These are phyloP conservation scores for Mollisia scopiformis DNA, from an alignment of 2,329 filamentous ascomycete genomes.

Conservation along the genomic window DNA sequence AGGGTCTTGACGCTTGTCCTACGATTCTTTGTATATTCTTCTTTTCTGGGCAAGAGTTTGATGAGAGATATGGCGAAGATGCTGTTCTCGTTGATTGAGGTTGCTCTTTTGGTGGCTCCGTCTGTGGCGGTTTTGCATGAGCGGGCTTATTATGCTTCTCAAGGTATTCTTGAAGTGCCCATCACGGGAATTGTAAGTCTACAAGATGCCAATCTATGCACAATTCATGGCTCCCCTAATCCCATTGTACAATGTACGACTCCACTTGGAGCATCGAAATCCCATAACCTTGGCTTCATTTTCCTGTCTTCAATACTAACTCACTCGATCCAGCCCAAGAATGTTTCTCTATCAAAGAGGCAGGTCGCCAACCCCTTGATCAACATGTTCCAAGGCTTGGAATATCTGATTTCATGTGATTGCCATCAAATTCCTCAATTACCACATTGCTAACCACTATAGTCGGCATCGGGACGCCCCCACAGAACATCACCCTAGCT, in stretches of 20 bases:
- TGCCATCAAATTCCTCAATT: background rate
- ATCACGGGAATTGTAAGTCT: background rate
- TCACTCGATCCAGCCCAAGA: background rate
- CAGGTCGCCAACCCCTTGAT: background rate
- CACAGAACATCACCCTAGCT: slow-evolving; percentile 6
- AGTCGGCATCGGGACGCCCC: slow-evolving; percentile 12
- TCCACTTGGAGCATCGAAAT: too few species aligned
- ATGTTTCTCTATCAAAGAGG: background rate
- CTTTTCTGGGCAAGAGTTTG: background rate
- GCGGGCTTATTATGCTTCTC: background rate
- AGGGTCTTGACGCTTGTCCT: background rate
- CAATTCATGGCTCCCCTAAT: too few species aligned
- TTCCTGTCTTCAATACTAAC: background rate
- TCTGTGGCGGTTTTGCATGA: background rate
- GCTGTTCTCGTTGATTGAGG: background rate
- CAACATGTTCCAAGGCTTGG: background rate
- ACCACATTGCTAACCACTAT: background rate
- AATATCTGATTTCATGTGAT: slow-evolving; percentile 9
- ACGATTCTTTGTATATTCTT: background rate
- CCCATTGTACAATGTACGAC: too few species aligned
- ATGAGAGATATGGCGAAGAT: background rate
- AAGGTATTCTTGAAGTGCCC: background rate
- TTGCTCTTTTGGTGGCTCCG: background rate
- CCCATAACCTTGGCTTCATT: too few species aligned
- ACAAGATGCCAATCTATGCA: background rate